These are phyloP conservation scores for Cinnamomum micranthum DNA, from an alignment of 164 flowering plant genomes.

Conservation along the genomic window DNA sequence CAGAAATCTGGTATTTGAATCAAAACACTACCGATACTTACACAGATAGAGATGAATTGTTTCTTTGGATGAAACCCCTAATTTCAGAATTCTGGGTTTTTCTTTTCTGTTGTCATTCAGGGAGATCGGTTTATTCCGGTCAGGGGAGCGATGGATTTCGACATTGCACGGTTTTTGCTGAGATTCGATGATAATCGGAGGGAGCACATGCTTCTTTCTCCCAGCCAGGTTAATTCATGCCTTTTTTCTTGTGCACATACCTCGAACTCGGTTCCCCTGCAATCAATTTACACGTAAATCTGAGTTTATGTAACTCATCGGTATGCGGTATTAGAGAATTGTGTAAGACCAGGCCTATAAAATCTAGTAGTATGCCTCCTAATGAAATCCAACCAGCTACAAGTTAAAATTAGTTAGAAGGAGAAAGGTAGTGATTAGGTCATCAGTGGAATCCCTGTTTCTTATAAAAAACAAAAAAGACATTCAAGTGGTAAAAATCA, in stretches of 20 bases:
- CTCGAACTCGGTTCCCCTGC: no score
- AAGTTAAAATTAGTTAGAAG: no score
- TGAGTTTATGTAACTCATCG: no score
- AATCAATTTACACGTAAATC: no score
- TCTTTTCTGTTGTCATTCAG: background rate
- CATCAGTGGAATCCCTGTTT: no score
- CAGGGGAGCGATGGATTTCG: background rate
- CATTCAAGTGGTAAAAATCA: no score
- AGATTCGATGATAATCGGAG: background rate
- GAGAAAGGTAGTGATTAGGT: no score
- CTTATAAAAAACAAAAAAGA: no score
- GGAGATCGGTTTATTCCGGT: conserved; percentile 3
- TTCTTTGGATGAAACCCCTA: background rate
- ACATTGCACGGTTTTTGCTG: background rate
- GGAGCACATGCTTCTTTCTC: background rate
- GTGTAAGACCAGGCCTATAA: no score
- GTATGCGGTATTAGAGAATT: background rate
- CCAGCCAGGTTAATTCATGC: background rate
- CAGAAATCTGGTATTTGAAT: background rate
- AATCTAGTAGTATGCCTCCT: no score
- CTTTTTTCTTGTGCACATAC: no score
- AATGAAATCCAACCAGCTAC: no score
- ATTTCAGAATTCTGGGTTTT: background rate
- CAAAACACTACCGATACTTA: background rate
- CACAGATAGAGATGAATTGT: background rate